phyloP scores from a whole-genome alignment of 78 protist species.

The Dictyostelium purpureum region DNA sequence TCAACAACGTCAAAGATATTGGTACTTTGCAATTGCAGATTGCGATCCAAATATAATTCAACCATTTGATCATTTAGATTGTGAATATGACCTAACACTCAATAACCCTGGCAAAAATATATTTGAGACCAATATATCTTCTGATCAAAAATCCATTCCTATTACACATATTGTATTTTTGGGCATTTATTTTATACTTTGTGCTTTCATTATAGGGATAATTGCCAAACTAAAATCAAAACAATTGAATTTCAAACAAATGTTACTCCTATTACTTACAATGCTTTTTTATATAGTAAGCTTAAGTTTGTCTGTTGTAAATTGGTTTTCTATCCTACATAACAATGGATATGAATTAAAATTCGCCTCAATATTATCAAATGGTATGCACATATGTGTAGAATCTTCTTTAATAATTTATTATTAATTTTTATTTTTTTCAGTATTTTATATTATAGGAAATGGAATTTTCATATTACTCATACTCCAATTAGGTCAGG shows the following conservation, averaged over 20 bases:
- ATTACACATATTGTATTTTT: constrained; percentile 31
- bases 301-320: background rate
- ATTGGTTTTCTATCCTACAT: constrained; percentile 14
- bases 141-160: constrained; percentile 56
- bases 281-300: background rate
- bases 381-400: too few species aligned
- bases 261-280: background rate
- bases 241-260: constrained; percentile 14
- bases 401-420: too few species aligned
- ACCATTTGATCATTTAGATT: constrained; percentile 40
- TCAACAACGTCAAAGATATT: constrained; percentile 48
- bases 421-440: constrained; percentile 11
- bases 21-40: constrained; percentile 52
- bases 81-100: too few species aligned
- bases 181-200: background rate
- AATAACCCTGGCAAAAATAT: too few species aligned
- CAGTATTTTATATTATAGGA: constrained; percentile 3
- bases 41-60: too few species aligned
- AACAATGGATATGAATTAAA: background rate
- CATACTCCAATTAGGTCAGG: constrained; percentile 36
- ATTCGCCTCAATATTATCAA: too few species aligned
- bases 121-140: too few species aligned
- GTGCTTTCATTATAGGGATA: background rate
- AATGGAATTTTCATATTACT: constrained; percentile 27
- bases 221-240: background rate